Conservation (phyloP, 2,329 filamentous ascomycete genomes). For the Pseudopithomyces maydicus region DNA sequence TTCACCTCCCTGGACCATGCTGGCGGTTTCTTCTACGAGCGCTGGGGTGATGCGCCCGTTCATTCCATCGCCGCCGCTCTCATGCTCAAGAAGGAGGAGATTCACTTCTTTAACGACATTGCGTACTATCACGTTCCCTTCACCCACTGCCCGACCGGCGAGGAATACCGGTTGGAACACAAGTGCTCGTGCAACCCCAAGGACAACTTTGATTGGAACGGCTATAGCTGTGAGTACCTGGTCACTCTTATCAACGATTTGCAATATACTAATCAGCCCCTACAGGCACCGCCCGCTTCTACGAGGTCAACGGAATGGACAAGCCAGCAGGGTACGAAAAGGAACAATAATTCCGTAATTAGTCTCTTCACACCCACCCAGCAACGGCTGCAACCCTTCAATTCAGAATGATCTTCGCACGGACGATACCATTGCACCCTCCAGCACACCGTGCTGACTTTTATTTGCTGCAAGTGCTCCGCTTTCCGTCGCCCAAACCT, state of each 20-base stretch:
- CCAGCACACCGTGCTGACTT: conserved; percentile 31
- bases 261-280: conserved; percentile 15
- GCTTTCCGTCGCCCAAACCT: conserved; percentile 22
- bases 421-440: conserved; percentile 3
- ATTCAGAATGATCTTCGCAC: neutral
- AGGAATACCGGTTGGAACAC: conserved; percentile 80
- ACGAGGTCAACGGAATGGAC: conserved; percentile 76
- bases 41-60: conserved; percentile 96
- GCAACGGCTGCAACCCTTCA: conserved; percentile 1
- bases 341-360: conserved; percentile 52
- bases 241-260: no score
- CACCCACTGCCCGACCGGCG: conserved; percentile 93
- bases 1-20: conserved; percentile 87
- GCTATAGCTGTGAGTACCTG: conserved; percentile 82
- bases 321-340: conserved; percentile 88
- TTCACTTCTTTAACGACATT: conserved; percentile 99
- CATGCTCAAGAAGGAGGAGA: conserved; percentile 86
- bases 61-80: conserved; percentile 94
- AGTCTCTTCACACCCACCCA: conserved; percentile 15
- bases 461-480: conserved; percentile 33
- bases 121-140: conserved; percentile 98
- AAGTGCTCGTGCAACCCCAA: conserved; percentile 94
- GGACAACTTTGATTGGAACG: conserved; percentile 99
- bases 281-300: conserved; percentile 87
- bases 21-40: conserved; percentile 98